A percentile compares a stretch with the other conserved stretches of the same genome.
These are phyloP conservation scores for Xylariaceae sp. DNA, from an alignment of 2,329 filamentous ascomycete genomes.

Conservation along the genomic window DNA sequence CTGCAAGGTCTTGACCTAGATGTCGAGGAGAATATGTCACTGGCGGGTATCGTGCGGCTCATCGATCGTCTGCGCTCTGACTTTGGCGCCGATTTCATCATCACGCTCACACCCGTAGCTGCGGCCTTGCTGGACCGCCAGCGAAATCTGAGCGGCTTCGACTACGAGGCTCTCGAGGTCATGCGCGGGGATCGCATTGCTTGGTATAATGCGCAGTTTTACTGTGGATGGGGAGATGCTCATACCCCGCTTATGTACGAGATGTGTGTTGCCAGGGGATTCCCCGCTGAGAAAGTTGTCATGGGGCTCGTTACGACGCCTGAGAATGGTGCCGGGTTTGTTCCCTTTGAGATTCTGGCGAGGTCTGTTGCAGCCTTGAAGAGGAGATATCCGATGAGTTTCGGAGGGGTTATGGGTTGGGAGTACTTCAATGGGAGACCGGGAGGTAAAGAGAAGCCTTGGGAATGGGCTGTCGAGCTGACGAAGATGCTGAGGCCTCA, in stretches of 20 bases:
- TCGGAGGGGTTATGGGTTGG: slow-evolving; percentile 83
- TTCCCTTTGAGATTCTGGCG: slow-evolving; percentile 55
- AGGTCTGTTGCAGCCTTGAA: slow-evolving; percentile 54
- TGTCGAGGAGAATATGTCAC: slow-evolving; percentile 68
- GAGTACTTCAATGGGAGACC: slow-evolving; percentile 76
- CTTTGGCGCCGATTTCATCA: slow-evolving; percentile 64
- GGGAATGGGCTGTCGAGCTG: slow-evolving; percentile 71
- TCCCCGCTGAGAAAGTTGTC: slow-evolving; percentile 65
- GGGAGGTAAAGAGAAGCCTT: slow-evolving; percentile 55
- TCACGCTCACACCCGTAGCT: slow-evolving; percentile 75
- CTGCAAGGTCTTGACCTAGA: slow-evolving; percentile 69
- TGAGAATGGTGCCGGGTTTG: slow-evolving; percentile 63
- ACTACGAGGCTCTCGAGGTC: slow-evolving; percentile 66
- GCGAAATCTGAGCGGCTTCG: slow-evolving; percentile 69
- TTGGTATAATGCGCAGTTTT: slow-evolving; percentile 84
- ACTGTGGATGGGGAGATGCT: slow-evolving; percentile 76
- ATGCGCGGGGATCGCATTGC: slow-evolving; percentile 59
- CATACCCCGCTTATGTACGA: slow-evolving; percentile 46
- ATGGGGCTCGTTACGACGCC: slow-evolving; percentile 73
- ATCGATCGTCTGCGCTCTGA: slow-evolving; percentile 62
- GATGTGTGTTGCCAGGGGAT: slow-evolving; percentile 51
- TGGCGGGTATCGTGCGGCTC: slow-evolving; percentile 58
- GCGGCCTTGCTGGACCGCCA: slow-evolving; percentile 62
- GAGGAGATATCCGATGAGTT: slow-evolving; percentile 56
- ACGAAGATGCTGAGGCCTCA: slow-evolving; percentile 35